Evolutionary conservation across 2,329 filamentous ascomycete species (phyloP).

Genomic region (Bisporella sp.): DNA sequence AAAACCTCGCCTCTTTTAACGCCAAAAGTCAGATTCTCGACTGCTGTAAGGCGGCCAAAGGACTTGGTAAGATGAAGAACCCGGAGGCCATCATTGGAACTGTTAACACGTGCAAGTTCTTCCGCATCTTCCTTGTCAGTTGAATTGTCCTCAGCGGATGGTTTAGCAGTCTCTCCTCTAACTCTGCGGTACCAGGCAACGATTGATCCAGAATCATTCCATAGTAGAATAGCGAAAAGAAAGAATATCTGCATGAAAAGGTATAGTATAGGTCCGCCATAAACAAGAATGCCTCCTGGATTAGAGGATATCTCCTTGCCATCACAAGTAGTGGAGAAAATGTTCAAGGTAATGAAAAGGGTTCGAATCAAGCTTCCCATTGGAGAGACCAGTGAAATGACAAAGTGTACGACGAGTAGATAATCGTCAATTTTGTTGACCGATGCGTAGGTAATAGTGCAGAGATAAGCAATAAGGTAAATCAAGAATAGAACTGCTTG

Average conservation of each 20-base stretch:
- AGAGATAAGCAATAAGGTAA: constrained; percentile 66
- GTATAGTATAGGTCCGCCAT: constrained; percentile 80
- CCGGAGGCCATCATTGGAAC: constrained; percentile 47
- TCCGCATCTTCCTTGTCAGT: constrained; percentile 48
- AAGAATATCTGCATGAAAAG: constrained; percentile 66
- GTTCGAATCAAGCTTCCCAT: constrained; percentile 69
- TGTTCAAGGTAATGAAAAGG: constrained; percentile 71
- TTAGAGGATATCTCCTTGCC: constrained; percentile 56
- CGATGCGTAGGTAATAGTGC: constrained; percentile 67
- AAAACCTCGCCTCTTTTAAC: constrained; percentile 78
- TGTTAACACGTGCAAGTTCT: constrained; percentile 57
- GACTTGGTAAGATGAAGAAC: constrained; percentile 74
- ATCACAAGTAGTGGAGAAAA: constrained; percentile 74
- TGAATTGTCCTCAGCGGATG: constrained; percentile 3
- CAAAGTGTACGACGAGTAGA: constrained; percentile 66
- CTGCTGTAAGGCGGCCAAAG: constrained; percentile 69
- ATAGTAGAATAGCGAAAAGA: constrained; percentile 67
- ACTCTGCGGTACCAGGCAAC: constrained; percentile 43
- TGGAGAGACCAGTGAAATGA: constrained; percentile 66
- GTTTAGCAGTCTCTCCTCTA: constrained; percentile 11
- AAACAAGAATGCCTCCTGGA: constrained; percentile 64
- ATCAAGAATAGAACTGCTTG: constrained; percentile 67
- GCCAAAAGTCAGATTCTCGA: constrained; percentile 84
- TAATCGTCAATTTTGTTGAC: constrained; percentile 60
- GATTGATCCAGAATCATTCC: constrained; percentile 70